Conservation (phyloP, 192 early-diverging fungal genomes). For the Backusella tuberculispora region DNA sequence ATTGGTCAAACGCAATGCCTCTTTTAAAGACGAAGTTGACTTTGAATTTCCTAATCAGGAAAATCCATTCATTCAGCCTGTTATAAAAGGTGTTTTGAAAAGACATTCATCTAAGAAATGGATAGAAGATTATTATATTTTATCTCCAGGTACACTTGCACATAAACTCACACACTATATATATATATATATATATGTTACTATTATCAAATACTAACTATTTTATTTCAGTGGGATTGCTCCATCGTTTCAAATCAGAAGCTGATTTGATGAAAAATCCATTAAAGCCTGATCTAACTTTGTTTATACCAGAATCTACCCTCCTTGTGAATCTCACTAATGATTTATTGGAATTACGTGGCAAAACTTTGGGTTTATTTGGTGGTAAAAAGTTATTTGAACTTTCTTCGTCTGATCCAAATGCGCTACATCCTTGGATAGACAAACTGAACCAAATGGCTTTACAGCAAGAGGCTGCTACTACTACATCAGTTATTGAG, state of each 20-base stretch:
- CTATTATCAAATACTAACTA: not conserved
- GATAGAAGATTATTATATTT: conserved; percentile 10
- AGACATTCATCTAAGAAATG: not conserved
- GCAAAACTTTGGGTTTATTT: conserved; percentile 5
- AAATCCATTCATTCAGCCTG: conserved; percentile 29
- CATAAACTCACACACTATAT: not conserved
- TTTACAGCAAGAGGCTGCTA: not conserved
- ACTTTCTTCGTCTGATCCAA: not conserved
- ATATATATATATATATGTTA: not conserved
- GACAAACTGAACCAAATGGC: not conserved
- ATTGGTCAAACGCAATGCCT: conserved; percentile 38
- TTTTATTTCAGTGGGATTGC: conserved; percentile 13
- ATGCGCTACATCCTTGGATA: not conserved
- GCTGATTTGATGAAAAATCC: not conserved
- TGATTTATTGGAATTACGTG: conserved; percentile 1
- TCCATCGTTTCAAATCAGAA: conserved; percentile 16
- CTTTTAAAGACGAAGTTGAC: conserved; percentile 27
- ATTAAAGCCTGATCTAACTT: conserved; percentile 3
- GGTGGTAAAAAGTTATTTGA: conserved; percentile 3
- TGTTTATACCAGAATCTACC: conserved; percentile 8
- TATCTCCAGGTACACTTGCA: conserved; percentile 3
- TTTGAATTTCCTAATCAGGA: conserved; percentile 43
- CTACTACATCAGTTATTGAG: not conserved
- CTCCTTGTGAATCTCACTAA: not conserved
- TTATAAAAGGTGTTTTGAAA: conserved; percentile 31